These are phyloP conservation scores for Cicer pinnatifidum DNA, from an alignment of 306 rosid species.

Conservation along the genomic window DNA sequence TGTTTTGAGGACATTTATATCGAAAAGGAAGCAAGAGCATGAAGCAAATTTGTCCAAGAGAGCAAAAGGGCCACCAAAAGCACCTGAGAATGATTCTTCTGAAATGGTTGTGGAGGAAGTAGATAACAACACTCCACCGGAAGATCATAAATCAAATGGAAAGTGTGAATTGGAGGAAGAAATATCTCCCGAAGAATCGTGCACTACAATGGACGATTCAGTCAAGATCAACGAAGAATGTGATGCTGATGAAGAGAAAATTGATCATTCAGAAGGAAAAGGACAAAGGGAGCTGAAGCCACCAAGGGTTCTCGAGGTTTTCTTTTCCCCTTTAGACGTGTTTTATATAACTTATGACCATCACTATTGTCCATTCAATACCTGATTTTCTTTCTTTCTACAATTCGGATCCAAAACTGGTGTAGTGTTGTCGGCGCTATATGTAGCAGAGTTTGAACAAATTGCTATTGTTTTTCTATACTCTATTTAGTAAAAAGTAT, in stretches of 20 bases:
- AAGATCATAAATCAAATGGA: slow-evolving; percentile 58
- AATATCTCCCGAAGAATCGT: slow-evolving; percentile 56
- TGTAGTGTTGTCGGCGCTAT: neutral
- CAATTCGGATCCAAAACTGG: slow-evolving; percentile 17
- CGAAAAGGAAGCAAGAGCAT: slow-evolving; percentile 73
- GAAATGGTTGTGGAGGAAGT: slow-evolving; percentile 57
- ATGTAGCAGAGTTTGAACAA: too few species aligned
- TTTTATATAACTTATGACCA: neutral
- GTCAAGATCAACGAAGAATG: slow-evolving; percentile 53
- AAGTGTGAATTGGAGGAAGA: slow-evolving; percentile 55
- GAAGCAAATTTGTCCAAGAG: slow-evolving; percentile 64
- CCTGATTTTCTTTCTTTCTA: slow-evolving; percentile 12
- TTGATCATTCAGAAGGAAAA: slow-evolving; percentile 59
- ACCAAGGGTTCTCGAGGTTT: slow-evolving; percentile 92
- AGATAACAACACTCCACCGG: slow-evolving; percentile 44
- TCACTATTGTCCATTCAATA: slow-evolving; percentile 5
- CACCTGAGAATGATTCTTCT: slow-evolving; percentile 55
- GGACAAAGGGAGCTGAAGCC: slow-evolving; percentile 64
- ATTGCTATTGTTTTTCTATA: too few species aligned
- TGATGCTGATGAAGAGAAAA: slow-evolving; percentile 45
- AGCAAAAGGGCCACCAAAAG: slow-evolving; percentile 51
- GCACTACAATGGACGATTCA: slow-evolving; percentile 52
- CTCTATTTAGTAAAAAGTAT: too few species aligned
- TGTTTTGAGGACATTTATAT: slow-evolving; percentile 81
- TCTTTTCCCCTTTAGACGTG: slow-evolving; percentile 1